phyloP scores from a whole-genome alignment of 768 basidiomycete genomes.

The Brasilioporus rufonigricans region DNA sequence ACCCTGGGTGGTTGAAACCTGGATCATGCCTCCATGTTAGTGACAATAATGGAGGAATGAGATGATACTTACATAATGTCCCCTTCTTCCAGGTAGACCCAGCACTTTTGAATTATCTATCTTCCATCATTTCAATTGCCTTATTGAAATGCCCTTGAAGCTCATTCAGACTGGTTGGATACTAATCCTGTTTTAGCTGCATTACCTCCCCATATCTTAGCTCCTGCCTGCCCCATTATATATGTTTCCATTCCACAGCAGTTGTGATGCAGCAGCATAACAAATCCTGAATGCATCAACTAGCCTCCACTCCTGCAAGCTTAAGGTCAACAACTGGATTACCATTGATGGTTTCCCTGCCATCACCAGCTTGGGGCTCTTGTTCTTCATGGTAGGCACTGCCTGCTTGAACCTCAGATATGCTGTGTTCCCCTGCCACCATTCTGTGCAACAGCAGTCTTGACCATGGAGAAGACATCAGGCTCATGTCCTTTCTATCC shows the following conservation, averaged over 20 bases:
- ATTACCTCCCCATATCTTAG: slow-evolving; percentile 5
- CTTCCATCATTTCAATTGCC: not conserved
- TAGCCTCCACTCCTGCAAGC: not conserved
- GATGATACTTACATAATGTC: not conserved
- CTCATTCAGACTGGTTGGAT: not conserved
- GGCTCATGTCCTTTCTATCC: not conserved
- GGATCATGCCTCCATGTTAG: not conserved
- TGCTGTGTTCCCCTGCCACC: not conserved
- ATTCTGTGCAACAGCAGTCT: not conserved
- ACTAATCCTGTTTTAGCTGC: not conserved
- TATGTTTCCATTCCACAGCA: slow-evolving; percentile 1
- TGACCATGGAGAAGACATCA: not conserved
- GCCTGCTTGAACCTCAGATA: not conserved
- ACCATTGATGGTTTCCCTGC: not conserved
- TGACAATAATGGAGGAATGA: not conserved
- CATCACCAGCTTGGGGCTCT: not conserved
- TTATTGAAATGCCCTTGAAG: not conserved
- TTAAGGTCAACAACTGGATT: not conserved
- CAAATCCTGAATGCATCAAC: not conserved
- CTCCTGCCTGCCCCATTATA: not conserved
- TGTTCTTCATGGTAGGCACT: not conserved
- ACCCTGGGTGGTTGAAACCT: not conserved
- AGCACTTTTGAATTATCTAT: not conserved
- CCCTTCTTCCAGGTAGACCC: slow-evolving; percentile 1
- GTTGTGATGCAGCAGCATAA: not conserved